phyloP scores from a whole-genome alignment of 257 asterid species.

The Capsicum pubescens region DNA sequence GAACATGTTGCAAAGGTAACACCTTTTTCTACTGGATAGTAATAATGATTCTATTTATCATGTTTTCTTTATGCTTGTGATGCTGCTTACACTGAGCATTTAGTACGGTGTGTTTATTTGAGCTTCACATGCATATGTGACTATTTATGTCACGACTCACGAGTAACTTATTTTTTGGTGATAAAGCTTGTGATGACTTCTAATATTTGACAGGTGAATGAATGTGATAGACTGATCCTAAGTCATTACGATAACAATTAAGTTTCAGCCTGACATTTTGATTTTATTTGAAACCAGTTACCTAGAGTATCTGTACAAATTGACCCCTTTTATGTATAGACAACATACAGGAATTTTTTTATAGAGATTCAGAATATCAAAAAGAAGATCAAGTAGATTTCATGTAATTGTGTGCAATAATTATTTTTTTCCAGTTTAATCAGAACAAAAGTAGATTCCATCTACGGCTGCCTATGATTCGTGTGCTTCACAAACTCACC shows the following conservation, averaged over 20 bases:
- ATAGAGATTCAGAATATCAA: background rate
- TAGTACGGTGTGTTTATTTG: background rate
- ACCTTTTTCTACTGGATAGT: constrained; percentile 20
- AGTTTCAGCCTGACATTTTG: background rate
- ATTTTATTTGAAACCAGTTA: background rate
- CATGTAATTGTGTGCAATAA: background rate
- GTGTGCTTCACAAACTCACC: background rate
- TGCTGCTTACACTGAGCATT: background rate
- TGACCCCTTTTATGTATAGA: background rate
- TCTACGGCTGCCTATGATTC: background rate
- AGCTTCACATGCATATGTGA: background rate
- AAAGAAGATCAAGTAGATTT: background rate
- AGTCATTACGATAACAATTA: constrained; percentile 3
- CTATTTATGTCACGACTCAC: background rate
- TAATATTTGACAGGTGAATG: background rate
- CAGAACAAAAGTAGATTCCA: background rate
- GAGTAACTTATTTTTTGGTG: background rate
- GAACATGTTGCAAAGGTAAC: constrained; percentile 86
- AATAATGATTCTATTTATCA: constrained; percentile 4
- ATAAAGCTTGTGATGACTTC: background rate
- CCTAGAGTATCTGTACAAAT: background rate
- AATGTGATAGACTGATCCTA: background rate
- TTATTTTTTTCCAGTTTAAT: background rate
- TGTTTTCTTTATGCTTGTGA: constrained; percentile 18
- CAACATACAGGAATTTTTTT: background rate